Evolutionary conservation across 2,329 filamentous ascomycete genomes (phyloP), one percentile per base, ranked within the genome.

Genomic region (Sporothrix luriei): DNA sequence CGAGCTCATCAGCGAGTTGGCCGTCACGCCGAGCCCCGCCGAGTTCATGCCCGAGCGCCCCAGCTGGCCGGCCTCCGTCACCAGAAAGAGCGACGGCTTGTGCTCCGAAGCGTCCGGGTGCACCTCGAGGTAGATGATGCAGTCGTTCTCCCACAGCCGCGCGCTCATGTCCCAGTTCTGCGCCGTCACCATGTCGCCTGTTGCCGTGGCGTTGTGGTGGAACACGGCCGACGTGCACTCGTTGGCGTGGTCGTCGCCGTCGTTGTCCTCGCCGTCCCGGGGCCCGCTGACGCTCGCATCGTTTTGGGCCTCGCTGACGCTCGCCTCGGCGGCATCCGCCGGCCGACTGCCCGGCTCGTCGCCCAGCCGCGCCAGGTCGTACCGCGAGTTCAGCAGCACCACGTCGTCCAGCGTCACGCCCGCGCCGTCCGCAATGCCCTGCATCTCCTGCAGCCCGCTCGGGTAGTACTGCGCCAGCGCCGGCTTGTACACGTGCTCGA

Each of bases 21-120:
- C 74, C 19, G 73, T 74, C 13, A 77, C 73, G 7, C 68, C 73
- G 11, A 78, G 48, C 5, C 77, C 76, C 3, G 68, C 52, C 13
- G 76, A 75, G 66, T 76, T 78, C 75, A 78, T 76, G 46, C 75
- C 77, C 29, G 69, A 70, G 3, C 38, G 73, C 14, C 69, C 73
- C 19, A 78, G 71, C 69, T 77, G 75, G 26, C 76, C 77, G 11
- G 75, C 77, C 68, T 78, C 76, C 2, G 75, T 76, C 10, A 77
- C 49, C 33, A 75, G 66, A 57, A 78, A 74, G 29, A 77, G 70
- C 49, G 72, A 72, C 10, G 74, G 72, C 29, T 69, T 43, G 7
- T 72, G 49, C 64, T 75, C 75, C 1, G 69, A 71, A 0, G 71
- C 51, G 24, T 72, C 57, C 5, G 71, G 72, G 21, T 72, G 73